Evolutionary conservation across 768 basidiomycete species (phyloP), one percentile per base, ranked within the genome.

Genomic region (Leucosporidium yakuticum): DNA sequence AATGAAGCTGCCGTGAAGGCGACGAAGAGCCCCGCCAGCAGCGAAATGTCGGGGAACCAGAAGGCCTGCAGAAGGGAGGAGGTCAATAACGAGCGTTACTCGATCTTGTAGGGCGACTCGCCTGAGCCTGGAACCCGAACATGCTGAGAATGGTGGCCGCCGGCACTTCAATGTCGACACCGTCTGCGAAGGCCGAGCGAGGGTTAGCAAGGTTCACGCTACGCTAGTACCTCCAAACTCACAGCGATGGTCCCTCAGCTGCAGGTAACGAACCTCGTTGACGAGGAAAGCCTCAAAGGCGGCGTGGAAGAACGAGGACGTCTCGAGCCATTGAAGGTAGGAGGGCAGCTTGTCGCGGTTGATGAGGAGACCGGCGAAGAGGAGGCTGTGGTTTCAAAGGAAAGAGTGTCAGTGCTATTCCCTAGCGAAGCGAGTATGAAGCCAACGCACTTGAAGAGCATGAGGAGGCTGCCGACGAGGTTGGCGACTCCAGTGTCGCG

Each of bases 261-360:
- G 90, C 34, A 98, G 80, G 79, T 96, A 97, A 60, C 94, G 83
- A 65, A 99, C 81, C 78, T 99, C 96, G 77, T 98, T 99, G 65
- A 99, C 96, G n/a, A 94, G 87, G 49, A 99, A 83, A 1, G 90
- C 94, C 80, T 99, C 96, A 73, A 93, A 98, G 0, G 91, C 96
- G 29, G 96, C 95, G 80, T 99, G 96, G 87, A 96, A 99, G 83
- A 98, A 98, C 8, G 93, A 96, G 9, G 90, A 76, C 0, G 88
- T 92, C 77, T 93, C 89, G 67, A 99, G 80, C 90, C 91, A 96
- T 66, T 84, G 86, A 60, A 96, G 81, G 48, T 81, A 83, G 0
- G 83, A 82, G 0, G 85, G 82, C 19, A 97, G 85, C 32, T 88
- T 88, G 68, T 93, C 89, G 58, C 92, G 87, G 79, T 98, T 99